phyloP scores from a whole-genome alignment of 2,329 filamentous ascomycete genomes.

The Camptophora hylomeconis region DNA sequence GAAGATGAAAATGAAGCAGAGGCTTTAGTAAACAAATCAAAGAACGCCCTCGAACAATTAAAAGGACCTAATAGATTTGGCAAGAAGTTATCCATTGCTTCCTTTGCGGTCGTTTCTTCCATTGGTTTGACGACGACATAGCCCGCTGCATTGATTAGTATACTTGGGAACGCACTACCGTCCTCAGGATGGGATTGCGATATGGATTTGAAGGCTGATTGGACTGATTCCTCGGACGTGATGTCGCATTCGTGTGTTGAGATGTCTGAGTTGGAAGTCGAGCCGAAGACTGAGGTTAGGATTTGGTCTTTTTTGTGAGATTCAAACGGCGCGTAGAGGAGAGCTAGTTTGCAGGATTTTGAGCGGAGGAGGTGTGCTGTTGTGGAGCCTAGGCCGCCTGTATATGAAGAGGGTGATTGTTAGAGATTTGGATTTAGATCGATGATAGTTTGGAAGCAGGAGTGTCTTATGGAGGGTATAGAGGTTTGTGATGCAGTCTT shows the following conservation, averaged over 20 bases:
- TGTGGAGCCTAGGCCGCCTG: slow-evolving; percentile 31
- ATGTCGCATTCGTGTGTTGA: slow-evolving; percentile 34
- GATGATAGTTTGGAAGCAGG: too few species aligned
- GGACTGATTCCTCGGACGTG: slow-evolving; percentile 34
- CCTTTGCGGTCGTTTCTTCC: slow-evolving; percentile 29
- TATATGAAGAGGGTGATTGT: too few species aligned
- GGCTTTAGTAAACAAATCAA: slow-evolving; percentile 24
- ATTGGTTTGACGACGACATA: slow-evolving; percentile 34
- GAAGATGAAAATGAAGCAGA: slow-evolving; percentile 11
- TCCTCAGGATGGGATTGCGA: slow-evolving; percentile 22
- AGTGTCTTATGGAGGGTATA: too few species aligned
- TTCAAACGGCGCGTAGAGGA: slow-evolving; percentile 37
- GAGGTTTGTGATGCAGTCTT: too few species aligned
- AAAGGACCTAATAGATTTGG: slow-evolving; percentile 34
- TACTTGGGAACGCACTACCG: slow-evolving; percentile 23
- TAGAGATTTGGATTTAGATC: too few species aligned
- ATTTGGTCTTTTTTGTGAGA: slow-evolving; percentile 24
- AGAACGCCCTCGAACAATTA: slow-evolving; percentile 34
- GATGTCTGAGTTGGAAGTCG: slow-evolving; percentile 17
- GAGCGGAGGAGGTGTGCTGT: slow-evolving; percentile 29
- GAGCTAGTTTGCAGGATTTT: slow-evolving; percentile 30
- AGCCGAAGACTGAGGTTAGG: slow-evolving; percentile 25
- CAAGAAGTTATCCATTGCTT: slow-evolving; percentile 30
- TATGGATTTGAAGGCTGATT: slow-evolving; percentile 25
- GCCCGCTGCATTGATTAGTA: slow-evolving; percentile 30